Base-by-base conservation (phyloP, 805 yeast genomes). In the Torulaspora indica region DNA sequence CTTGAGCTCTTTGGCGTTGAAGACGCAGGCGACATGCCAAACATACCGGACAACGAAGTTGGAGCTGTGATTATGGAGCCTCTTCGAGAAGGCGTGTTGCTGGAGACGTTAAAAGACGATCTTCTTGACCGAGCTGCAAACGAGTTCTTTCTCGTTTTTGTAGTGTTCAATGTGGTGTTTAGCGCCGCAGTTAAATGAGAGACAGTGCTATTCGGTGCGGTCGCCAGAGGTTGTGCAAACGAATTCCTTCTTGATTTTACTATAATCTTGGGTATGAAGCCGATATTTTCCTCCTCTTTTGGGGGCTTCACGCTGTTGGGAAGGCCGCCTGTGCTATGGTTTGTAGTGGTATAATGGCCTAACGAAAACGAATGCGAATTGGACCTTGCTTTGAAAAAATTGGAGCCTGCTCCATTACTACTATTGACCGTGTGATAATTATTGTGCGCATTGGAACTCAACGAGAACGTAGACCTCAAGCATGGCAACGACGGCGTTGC, bases 161-260 rank as follows among this genome's bases (percentile, higher is more conserved):
- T 44, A 8, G 51, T 51, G 14, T 51, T 51, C 31, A 57, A 45
- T 9, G 62, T 55, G 6, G 61, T 48, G 35, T 54, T 53, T 41
- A 57, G 44, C 2, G 57, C 58, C 8, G 45, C 37, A 0, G 59
- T 45, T 27, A 56, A 43, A 38, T 42, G 38, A 34, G 45, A 28
- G 34, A 46, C 32, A 2, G 48, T 20, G 17, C 15, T 31, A 7
- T 30, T 23, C 15, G 52, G 36, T 3, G 55, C 44, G 14, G 46
- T 35, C 8, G 42, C 37, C 14, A 35, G 38, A 12, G 55, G 48
- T 25, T 45, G 49, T 8, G 55, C 58, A 22, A 52, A 52, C 3
- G 67, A 62, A 32, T 57, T 53, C 46, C 67, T 56, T 47, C 69
- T 62, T 13, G 66, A 56, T 41, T 59, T 58, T 3, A 65, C 66